Base-by-base conservation (phyloP, 2,329 filamentous ascomycete genomes). In the Ceratocystis ficicola region DNA sequence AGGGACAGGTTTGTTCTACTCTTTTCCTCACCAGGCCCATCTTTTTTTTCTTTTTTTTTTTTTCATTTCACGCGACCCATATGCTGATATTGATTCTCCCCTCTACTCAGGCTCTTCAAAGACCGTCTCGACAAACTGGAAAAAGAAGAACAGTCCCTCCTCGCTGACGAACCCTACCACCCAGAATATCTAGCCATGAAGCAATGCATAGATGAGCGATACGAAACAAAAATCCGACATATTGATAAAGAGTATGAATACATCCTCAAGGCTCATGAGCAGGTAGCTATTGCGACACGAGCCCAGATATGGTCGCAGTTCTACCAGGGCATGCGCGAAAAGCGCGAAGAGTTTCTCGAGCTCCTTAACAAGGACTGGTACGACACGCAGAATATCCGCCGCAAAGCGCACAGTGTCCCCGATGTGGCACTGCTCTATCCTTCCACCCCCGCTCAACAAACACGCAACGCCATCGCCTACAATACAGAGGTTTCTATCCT, bases 401-500 rank as follows among this genome's bases (percentile, higher is more conserved):
- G 92, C 71, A 88, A 86, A 69, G 88, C 90, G 68, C 87, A 89
- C 71, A 86, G 88, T 68, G 84, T 92, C 69, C 86, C 89, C 50
- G 89, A 94, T 70, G 96, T 89, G 73, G 86, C 87, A 66, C 83
- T 95, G 70, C 84, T 87, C 65, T 95, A 95, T 73, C 89, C 90
- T 6, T 84, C 86, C 63, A 86, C 87, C 69, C 84, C 86, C 68
- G 83, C 86, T 32, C 87, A 92, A 71, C 89, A 93, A 72, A 83
- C 95, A 68, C 82, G 85, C 68, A 89, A 96, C 69, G 92, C 95
- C 70, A 83, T 91, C 62, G 88, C 92, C 60, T 97, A 97, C 77
- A 97, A 96, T 74, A 89, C 88, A 70, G 94, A 99, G 74, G 92
- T 99, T 3, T 95, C 92, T 0, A 85, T 96, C 32, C 78, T 99